Conservation (phyloP, 2,329 filamentous ascomycete genomes). For the Fusarium tjaetaba region DNA sequence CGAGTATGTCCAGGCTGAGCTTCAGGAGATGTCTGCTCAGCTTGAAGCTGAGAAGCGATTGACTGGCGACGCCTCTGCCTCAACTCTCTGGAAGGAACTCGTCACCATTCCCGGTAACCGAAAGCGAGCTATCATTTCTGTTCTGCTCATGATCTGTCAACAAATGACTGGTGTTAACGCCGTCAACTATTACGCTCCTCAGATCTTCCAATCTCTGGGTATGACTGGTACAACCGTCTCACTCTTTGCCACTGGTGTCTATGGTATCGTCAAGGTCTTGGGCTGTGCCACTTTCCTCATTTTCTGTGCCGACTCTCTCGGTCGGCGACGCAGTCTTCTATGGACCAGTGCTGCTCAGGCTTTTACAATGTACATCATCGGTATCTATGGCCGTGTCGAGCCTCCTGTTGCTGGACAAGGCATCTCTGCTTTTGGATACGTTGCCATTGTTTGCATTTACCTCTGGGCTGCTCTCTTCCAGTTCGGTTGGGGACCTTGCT, state of each 20-base stretch:
- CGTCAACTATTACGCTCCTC: slow-evolving; percentile 72
- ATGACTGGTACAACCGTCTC: slow-evolving; percentile 64
- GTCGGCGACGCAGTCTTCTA: slow-evolving; percentile 67
- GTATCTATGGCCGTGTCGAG: slow-evolving; percentile 73
- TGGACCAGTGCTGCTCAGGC: slow-evolving; percentile 73
- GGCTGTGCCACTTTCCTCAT: slow-evolving; percentile 72
- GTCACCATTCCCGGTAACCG: slow-evolving; percentile 69
- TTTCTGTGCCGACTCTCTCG: slow-evolving; percentile 75
- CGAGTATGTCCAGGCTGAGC: slow-evolving; percentile 66
- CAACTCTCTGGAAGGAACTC: slow-evolving; percentile 72
- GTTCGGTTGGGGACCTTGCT: slow-evolving; percentile 75
- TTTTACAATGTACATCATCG: slow-evolving; percentile 73
- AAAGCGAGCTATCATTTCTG: slow-evolving; percentile 71
- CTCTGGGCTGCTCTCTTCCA: slow-evolving; percentile 77
- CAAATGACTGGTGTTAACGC: slow-evolving; percentile 73
- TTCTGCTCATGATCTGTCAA: slow-evolving; percentile 72
- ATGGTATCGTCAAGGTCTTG: slow-evolving; percentile 75
- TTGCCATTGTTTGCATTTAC: slow-evolving; percentile 77
- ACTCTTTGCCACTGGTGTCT: slow-evolving; percentile 78
- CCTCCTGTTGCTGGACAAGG: slow-evolving; percentile 63
- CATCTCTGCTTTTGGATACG: slow-evolving; percentile 73
- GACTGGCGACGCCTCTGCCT: slow-evolving; percentile 60
- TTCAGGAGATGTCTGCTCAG: slow-evolving; percentile 68
- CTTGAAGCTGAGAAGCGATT: slow-evolving; percentile 71
- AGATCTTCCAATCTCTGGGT: slow-evolving; percentile 74